Evolutionary conservation across 2,329 filamentous ascomycete genomes (phyloP).

Genomic region (Plectosphaerella plurivora): DNA sequence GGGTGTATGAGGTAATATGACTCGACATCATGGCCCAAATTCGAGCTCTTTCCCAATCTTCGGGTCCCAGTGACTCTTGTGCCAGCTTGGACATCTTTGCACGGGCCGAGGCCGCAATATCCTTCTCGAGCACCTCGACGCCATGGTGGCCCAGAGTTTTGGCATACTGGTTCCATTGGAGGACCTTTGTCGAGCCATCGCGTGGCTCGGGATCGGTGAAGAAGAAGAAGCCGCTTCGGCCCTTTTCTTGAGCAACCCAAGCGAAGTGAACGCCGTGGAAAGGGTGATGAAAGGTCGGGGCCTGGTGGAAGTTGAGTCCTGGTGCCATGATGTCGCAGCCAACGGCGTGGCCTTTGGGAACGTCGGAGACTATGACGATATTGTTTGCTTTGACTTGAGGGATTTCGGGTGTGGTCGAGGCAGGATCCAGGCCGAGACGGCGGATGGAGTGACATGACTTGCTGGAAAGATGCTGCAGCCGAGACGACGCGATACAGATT

Average conservation of each 20-base stretch:
- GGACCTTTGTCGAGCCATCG: slow-evolving; percentile 32
- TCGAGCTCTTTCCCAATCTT: not conserved
- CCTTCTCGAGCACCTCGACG: not conserved
- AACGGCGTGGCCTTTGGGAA: slow-evolving; percentile 46
- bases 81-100: not conserved
- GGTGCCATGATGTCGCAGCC: slow-evolving; percentile 41
- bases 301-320: slow-evolving; percentile 42
- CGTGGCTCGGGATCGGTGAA: slow-evolving; percentile 25
- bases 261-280: slow-evolving; percentile 54
- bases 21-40: slow-evolving; percentile 49
- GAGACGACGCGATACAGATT: too few species aligned
- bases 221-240: slow-evolving; percentile 56
- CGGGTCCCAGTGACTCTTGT: not conserved
- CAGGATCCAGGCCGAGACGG: slow-evolving; percentile 35
- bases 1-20: slow-evolving; percentile 37
- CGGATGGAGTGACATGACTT: slow-evolving; percentile 8
- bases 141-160: not conserved
- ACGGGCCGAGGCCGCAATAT: not conserved
- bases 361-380: slow-evolving; percentile 44
- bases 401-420: too few species aligned
- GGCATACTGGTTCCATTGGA: slow-evolving; percentile 39
- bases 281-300: slow-evolving; percentile 51
- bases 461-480: too few species aligned
- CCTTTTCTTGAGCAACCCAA: slow-evolving; percentile 50
- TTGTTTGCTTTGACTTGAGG: slow-evolving; percentile 7